Evolutionary conservation across 495 filamentous ascomycete genomes (phyloP), one percentile per base, ranked within the genome.

Genomic region (Aspergillus baeticus): DNA sequence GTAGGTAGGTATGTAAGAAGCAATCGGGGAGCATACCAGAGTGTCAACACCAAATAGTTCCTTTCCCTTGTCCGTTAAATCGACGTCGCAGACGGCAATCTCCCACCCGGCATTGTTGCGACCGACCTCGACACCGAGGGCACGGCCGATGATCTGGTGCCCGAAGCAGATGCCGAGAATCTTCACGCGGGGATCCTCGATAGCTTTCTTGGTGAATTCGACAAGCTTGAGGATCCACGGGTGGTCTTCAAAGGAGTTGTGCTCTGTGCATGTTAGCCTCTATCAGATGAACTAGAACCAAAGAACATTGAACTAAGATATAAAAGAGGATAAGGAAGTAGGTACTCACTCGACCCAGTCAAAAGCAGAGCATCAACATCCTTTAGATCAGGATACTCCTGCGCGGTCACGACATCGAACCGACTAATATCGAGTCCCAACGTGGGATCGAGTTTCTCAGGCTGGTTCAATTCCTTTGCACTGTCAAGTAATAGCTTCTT

Each of bases 91-190:
- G 0, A 95, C 92, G 43, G 86, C 83, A 22, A 87, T 75, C 68
- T 97, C 93, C 93, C 93, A 97, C 7, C 89, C 91, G 5, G 65
- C 69, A 29, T 81, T 76, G 61, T 81, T 89, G 37, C 83, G 71
- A n/a, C 76, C 84, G 7, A 96, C 87, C 42, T 80, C 81, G 29
- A 70, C 78, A 1, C 84, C 89, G 54, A 96, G 64, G 2, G 91
- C 91, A 17, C 92, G 79, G 0, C 82, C 90, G 47, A 96, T 76
- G 47, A 96, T 93, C 72, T 97, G 91, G 66, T 96, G 92, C 15
- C 92, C 93, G 69, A 93, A 96, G 67, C 92, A 96, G 23, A 94
- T 81, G 13, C 90, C 92, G 17, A 96, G 77, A 18, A 95, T 70
- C 20, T 83, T 79, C 18, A 96, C 80, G 52, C 81, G 76, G 15